These are phyloP conservation scores for Flaveria ramosissima DNA, from an alignment of 129 eudicot genomes.

Conservation along the genomic window DNA sequence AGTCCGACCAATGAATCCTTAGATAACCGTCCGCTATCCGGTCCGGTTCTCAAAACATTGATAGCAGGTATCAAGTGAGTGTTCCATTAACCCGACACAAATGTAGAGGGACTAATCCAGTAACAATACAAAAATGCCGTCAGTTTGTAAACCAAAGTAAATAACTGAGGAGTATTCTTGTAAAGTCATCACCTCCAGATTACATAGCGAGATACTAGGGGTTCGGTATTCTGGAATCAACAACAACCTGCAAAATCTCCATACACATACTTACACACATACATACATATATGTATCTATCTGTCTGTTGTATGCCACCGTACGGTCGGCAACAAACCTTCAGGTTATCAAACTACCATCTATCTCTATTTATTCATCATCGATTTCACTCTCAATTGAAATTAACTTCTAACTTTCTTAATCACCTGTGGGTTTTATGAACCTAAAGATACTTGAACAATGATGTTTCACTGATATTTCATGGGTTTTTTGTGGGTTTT, in stretches of 20 bases:
- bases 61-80: no score
- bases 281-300: slow-evolving; percentile 12
- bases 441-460: no score
- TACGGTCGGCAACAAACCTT: slow-evolving; percentile 54
- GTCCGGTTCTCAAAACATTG: no score
- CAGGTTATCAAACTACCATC: slow-evolving; percentile 41
- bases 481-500: not conserved
- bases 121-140: not conserved
- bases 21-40: no score
- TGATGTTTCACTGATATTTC: no score
- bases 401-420: no score
- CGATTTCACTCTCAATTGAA: not conserved
- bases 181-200: not conserved
- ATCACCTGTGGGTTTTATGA: no score
- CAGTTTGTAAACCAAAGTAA: not conserved
- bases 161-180: not conserved
- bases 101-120: not conserved
- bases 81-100: not conserved
- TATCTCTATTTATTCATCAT: slow-evolving; percentile 18
- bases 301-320: slow-evolving; percentile 42
- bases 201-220: slow-evolving; percentile 23
- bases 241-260: slow-evolving; percentile 22
- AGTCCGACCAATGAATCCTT: no score
- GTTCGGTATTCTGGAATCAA: slow-evolving; percentile 32
- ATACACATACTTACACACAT: not conserved